Evolutionary conservation across 345 rosid species (phyloP), one percentile per base, ranked within the genome.

Genomic region (Moringa oleifera): DNA sequence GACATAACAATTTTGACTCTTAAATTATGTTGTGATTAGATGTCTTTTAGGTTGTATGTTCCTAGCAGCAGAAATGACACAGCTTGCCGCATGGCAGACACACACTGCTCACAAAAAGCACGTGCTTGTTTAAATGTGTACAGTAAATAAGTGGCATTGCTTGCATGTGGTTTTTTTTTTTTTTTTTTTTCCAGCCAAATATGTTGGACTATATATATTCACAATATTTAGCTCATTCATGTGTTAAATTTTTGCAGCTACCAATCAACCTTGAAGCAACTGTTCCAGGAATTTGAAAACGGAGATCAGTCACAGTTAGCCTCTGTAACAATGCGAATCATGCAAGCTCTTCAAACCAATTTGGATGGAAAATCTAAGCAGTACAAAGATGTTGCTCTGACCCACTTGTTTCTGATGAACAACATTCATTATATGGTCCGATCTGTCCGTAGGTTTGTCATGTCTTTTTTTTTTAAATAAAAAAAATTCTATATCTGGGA

Each of bases 271-370:
- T 67, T 94, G 88, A 88, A 85, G 79, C 99, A 94, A 76, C 96
- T 94, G n/a, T 94, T 94, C 80, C 84, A 83, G 79, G 99, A 94
- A 76, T 86, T 88, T 75, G 96, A 80, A 71, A 82, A 67, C 51
- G 84, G 80, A 36, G 89, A 80, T 36, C 89, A 78, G 63, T 84
- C 97, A 55, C 92, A 94, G 75, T 76, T 94, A 61, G 95, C 96
- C 59, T 67, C 91, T 22, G 86, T 94, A 57, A 94, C 99, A 61
- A 86, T 90, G 95, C 79, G 81, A 68, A 90, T 94, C 61, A 94
- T 94, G 97, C 99, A 88, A 79, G 97, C 99, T n/a, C 99, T 94
- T 83, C 99, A 90, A 75, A 86, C 84, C 64, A 94, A 94, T 78
- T 82, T 94, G 73, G 96, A 88, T 59, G 97, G 88, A 47, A 94